Base-by-base conservation (phyloP, 2,329 filamentous ascomycete genomes). In the Penicillium sp. region DNA sequence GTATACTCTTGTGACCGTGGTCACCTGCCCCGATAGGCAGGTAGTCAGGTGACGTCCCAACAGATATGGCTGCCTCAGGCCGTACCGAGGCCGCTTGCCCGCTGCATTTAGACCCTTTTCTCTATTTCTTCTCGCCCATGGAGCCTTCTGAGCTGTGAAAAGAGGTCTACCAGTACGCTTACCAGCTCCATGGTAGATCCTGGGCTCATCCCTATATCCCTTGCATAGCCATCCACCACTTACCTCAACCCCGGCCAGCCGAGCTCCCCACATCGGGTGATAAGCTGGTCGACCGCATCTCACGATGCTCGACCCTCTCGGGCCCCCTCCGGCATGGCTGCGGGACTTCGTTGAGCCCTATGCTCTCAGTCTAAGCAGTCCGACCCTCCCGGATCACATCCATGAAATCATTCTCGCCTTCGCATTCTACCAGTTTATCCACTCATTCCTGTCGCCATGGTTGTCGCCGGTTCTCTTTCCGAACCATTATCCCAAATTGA, bases 391-490 rank as follows among this genome's bases (percentile, higher is more conserved):
- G 3, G 75, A 83, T 52, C 85, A 88, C 70, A 76, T 82, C 66
- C 85, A 88, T 73, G 85, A 88, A 68, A 76, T 87, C 65, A 61
- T 84, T 55, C 71, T 83, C 63, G 80, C 83, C 51, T 81, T 83
- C 59, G 54, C 71, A 46, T 72, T 85, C 63, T 88, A 88, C 77
- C 79, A 82, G 61, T 64, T 79, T 58, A 81, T 83, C 65, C 77
- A 81, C 67, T 77, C 71, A 52, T 72, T 79, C 60, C 54, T 87
- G 62, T 82, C 85, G 18, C 85, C 85, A 5, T 70, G 70, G 48
- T 64, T 87, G 52, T 86, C 83, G 40, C 71, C 72, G 48, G 62
- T 69, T 55, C 72, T 87, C 54, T 83, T 84, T 62, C 82, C 84
- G 16, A 69, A 73, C 39, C 76, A 77, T 61, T 88, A 88, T 68